Percentiles rank a stretch among this genome's conserved stretches.
Conservation (phyloP, 2,329 filamentous ascomycete genomes). For the Microcyclosporella mali region DNA sequence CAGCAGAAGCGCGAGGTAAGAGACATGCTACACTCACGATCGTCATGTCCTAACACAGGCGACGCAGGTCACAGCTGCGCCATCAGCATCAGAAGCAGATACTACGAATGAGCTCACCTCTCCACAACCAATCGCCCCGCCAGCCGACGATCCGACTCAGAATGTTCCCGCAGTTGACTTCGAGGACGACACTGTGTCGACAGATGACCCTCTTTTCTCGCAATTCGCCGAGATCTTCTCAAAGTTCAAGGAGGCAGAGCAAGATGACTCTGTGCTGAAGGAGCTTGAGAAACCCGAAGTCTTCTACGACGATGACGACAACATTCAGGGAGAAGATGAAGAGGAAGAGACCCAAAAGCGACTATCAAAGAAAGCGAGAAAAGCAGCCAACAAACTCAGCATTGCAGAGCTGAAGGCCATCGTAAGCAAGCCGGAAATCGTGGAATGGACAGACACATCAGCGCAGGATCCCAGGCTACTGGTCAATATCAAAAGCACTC, state of each 20-base stretch:
- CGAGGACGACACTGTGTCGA: constrained; percentile 18
- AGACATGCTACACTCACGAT: neutral
- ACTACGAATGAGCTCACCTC: constrained; percentile 24
- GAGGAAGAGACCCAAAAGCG: constrained; percentile 57
- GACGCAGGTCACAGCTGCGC: constrained; percentile 8
- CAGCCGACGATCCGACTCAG: constrained; percentile 23
- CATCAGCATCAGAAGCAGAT: constrained; percentile 24
- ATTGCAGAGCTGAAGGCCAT: constrained; percentile 92
- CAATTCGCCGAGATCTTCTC: constrained; percentile 78
- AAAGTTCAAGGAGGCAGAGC: constrained; percentile 63
- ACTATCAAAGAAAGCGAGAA: constrained; percentile 90
- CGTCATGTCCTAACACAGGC: neutral
- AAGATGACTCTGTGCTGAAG: constrained; percentile 48
- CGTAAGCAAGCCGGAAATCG: constrained; percentile 83
- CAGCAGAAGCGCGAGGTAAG: constrained; percentile 63
- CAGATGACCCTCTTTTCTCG: constrained; percentile 65
- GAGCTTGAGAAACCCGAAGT: constrained; percentile 77
- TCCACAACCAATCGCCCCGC: constrained; percentile 22
- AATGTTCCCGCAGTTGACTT: constrained; percentile 19
- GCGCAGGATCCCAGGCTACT: constrained; percentile 82
- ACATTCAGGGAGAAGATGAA: constrained; percentile 80
- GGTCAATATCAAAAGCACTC: constrained; percentile 88
- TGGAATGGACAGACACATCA: constrained; percentile 95
- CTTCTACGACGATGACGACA: constrained; percentile 76
- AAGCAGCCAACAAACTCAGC: constrained; percentile 83